These are phyloP conservation scores for Chloris gayana DNA, from an alignment of 176 grass and related monocot genomes.

Conservation along the genomic window DNA sequence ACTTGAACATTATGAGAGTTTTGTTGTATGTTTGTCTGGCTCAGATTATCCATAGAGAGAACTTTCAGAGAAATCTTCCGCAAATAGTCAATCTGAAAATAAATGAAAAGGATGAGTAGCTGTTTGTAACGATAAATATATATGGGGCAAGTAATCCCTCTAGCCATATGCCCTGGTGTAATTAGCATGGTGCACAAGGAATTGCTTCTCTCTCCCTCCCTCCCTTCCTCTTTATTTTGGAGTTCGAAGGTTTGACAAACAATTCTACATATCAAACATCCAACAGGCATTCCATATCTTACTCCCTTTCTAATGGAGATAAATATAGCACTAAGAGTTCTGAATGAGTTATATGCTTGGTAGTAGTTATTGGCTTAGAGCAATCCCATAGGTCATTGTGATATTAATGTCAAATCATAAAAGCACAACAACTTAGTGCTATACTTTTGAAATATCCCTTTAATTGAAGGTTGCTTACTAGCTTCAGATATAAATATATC, in stretches of 20 bases:
- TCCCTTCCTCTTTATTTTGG: no score
- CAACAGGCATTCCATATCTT: no score
- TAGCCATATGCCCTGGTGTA: neutral
- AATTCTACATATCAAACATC: no score
- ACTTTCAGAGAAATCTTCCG: slow-evolving; percentile 84
- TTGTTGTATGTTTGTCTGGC: slow-evolving; percentile 51
- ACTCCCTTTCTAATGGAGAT: no score
- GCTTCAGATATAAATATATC: neutral
- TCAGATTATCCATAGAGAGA: slow-evolving; percentile 65
- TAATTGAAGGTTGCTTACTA: neutral
- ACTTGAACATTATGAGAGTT: slow-evolving; percentile 49
- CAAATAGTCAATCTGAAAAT: slow-evolving; percentile 78
- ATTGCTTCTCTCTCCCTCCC: neutral
- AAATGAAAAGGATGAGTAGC: slow-evolving; percentile 31
- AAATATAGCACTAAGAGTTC: neutral
- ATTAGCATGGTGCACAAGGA: slow-evolving; percentile 1
- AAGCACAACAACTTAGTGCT: neutral
- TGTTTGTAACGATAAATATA: neutral
- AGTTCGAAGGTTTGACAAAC: no score
- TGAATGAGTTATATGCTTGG: neutral
- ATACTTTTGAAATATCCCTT: neutral
- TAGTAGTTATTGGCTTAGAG: neutral
- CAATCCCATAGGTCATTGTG: neutral
- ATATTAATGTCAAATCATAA: no score
- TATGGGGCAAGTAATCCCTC: neutral